Percentiles rank a stretch among this genome's conserved stretches.
Conservation (phyloP, 768 basidiomycete species). For the Cystofilobasidium ferigula region DNA sequence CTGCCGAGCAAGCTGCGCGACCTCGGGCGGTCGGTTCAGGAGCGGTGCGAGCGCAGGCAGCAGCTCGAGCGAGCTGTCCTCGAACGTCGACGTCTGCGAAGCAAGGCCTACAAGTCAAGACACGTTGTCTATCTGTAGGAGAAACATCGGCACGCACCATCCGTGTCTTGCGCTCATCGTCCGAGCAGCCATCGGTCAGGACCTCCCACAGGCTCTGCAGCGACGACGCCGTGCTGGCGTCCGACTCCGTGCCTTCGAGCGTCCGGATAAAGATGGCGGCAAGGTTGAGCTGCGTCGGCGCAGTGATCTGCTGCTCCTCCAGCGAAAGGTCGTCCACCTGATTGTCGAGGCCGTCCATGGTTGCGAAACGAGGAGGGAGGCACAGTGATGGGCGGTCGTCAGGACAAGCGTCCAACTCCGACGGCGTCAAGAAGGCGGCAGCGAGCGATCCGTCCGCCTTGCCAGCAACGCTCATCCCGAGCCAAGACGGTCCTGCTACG, state of each 20-base stretch:
- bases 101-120: neutral
- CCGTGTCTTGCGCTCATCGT: neutral
- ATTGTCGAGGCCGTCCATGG: neutral
- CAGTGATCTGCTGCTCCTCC: too few relatives aligned
- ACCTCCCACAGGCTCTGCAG: conserved; percentile 4
- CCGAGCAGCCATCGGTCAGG: conserved; percentile 1
- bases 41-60: conserved; percentile 1
- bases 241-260: neutral
- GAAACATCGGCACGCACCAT: neutral
- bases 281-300: neutral
- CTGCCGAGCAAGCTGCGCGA: neutral
- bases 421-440: too few relatives aligned
- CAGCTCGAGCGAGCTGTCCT: neutral
- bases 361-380: neutral
- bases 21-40: neutral
- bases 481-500: too few relatives aligned
- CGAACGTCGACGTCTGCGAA: neutral
- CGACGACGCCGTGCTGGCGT: neutral
- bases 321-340: neutral
- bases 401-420: too few relatives aligned
- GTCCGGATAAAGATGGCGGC: neutral
- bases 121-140: too few relatives aligned
- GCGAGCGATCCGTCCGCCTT: too few relatives aligned
- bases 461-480: too few relatives aligned
- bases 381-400: too few relatives aligned